Evolutionary conservation across 2,329 filamentous ascomycete species (phyloP).

Genomic region (Penicillium crustosum): DNA sequence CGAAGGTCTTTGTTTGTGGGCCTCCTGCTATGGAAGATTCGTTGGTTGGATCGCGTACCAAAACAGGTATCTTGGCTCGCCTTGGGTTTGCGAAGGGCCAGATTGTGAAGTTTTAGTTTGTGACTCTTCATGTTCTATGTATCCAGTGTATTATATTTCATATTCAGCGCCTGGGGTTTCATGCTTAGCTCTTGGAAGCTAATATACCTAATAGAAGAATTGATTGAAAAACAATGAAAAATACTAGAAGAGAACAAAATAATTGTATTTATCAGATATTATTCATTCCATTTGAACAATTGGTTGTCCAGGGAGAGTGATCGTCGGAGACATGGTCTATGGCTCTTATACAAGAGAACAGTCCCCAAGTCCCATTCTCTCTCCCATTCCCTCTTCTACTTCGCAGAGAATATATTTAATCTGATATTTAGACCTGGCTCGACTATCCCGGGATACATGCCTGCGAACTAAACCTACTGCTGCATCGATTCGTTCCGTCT

Average conservation of each 20-base stretch:
- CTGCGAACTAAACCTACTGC: not conserved
- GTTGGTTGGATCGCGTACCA: constrained; percentile 31
- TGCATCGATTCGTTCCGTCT: not conserved
- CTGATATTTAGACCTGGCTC: not conserved
- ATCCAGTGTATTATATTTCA: not conserved
- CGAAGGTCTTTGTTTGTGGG: constrained; percentile 67
- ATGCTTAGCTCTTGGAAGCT: not conserved
- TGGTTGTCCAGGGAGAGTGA: not conserved
- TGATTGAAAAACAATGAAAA: too few relatives aligned
- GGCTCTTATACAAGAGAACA: not conserved
- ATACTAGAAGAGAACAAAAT: not conserved
- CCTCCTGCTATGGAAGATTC: constrained; percentile 64
- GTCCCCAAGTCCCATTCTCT: not conserved
- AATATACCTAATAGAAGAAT: not conserved
- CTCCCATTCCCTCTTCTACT: not conserved
- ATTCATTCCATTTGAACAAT: not conserved
- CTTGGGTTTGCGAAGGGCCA: constrained; percentile 60
- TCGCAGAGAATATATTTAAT: not conserved
- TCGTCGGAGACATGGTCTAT: not conserved
- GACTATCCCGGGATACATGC: not conserved
- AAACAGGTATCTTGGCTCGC: constrained; percentile 54
- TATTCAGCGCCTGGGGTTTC: not conserved
- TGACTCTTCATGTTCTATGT: not conserved
- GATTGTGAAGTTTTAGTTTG: constrained; percentile 57
- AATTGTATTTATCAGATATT: not conserved